These are phyloP conservation scores for Aspergillus hancockii DNA, from an alignment of 495 filamentous ascomycete species.

Conservation along the genomic window DNA sequence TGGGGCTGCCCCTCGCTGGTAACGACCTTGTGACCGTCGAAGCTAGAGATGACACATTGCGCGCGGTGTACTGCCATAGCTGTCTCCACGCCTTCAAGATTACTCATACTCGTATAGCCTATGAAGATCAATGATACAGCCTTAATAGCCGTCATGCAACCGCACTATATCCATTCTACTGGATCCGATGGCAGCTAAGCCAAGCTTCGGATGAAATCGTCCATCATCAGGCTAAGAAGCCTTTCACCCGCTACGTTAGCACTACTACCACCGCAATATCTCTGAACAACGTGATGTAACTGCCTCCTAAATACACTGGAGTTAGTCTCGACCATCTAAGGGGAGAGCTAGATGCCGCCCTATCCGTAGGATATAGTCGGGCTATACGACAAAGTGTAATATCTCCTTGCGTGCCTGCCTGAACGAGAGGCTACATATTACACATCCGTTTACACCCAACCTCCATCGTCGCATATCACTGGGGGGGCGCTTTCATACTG, in stretches of 20 bases:
- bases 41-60: neutral
- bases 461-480: neutral
- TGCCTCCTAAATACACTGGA: neutral
- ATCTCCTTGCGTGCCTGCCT: neutral
- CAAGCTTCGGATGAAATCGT: too few relatives aligned
- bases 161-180: too few relatives aligned
- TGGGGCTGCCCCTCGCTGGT: neutral
- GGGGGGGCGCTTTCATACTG: neutral
- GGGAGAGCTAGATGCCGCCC: neutral
- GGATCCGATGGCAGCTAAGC: too few relatives aligned
- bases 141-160: too few relatives aligned
- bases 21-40: neutral
- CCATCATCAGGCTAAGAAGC: too few relatives aligned
- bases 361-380: neutral
- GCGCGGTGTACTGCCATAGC: neutral
- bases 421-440: neutral
- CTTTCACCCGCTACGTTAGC: too few relatives aligned
- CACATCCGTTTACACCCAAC: neutral
- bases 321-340: neutral
- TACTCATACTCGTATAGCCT: too few relatives aligned
- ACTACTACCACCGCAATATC: neutral
- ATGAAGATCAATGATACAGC: too few relatives aligned
- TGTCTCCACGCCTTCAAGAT: neutral
- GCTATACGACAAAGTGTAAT: neutral
- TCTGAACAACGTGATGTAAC: neutral